Evolutionary conservation across 495 filamentous ascomycete species (phyloP), one percentile per base, ranked within the genome.

Genomic region (Aspergillus haitiensis): DNA sequence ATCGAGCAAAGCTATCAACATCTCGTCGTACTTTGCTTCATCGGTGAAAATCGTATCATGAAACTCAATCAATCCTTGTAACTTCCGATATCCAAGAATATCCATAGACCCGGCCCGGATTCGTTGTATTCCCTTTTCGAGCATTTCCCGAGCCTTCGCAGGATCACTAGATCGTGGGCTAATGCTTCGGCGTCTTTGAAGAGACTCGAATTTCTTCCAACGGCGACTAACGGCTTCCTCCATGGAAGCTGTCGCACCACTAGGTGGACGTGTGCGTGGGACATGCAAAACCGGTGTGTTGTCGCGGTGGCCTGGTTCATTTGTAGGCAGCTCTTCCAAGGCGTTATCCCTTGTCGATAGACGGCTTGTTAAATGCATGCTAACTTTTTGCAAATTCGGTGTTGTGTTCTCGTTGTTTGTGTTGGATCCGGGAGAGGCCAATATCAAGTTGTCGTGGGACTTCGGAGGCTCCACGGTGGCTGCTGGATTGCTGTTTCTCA

Each of bases 31-130:
- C 63, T 82, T 79, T 54, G 74, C 70, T 48, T 80, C 76, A 18
- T 76, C 73, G 37, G 75, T 66, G 67, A 84, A 86, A 48, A 88
- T 81, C 45, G 82, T 75, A 35, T 77, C 71, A 15, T 86, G 86
- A 61, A 86, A 86, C 54, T 88, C 84, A 62, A 93, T 87, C 58
- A 97, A 81, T 31, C 85, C 82, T 70, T 95, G 93, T 9, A 97
- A 73, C 60, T 94, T 92, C 51, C 93, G 86, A 75, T 97, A 96
- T 53, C 89, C 91, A 62, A 92, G 89, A 6, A 91, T 89, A 66
- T 96, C 92, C 37, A 97, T 82, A 7, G 82, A 84, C 60, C 83
- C 81, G 9, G 83, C 81, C 36, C 82, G 84, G 53, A 97, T 84
- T 34, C 88, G 87, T 18, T 81, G 76, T 61, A 95, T 90, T 50